Conservation (phyloP, 2,329 filamentous ascomycete species). For the Aspergillus piperis region DNA sequence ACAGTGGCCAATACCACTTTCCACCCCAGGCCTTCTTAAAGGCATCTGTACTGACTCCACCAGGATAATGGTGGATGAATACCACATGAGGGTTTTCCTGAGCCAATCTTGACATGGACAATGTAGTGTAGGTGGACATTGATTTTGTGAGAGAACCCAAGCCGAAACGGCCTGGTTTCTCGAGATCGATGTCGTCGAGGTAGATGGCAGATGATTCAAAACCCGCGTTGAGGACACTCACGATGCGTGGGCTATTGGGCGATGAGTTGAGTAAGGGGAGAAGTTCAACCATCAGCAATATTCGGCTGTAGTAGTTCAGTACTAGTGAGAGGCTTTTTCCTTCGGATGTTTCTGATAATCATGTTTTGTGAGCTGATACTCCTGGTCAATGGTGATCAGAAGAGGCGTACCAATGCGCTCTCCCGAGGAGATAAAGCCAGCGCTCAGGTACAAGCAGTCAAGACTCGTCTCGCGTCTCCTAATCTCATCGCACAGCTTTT, state of each 20-base stretch:
- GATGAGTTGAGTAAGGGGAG: neutral
- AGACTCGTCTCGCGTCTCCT: neutral
- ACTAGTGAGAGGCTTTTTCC: neutral
- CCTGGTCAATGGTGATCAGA: neutral
- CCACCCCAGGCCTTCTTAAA: slow-evolving; percentile 8
- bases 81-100: neutral
- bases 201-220: neutral
- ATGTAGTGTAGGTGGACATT: neutral
- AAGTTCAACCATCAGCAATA: neutral
- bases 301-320: neutral
- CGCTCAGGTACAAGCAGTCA: neutral
- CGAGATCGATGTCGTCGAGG: slow-evolving; percentile 2
- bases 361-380: neutral
- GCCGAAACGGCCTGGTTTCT: neutral
- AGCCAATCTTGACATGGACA: neutral
- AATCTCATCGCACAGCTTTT: neutral
- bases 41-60: neutral
- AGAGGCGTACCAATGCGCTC: slow-evolving; percentile 1
- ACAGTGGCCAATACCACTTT: neutral
- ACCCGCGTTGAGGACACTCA: neutral
- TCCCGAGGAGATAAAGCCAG: neutral
- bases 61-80: slow-evolving; percentile 7
- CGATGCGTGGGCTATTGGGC: neutral
- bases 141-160: neutral
- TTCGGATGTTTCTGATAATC: neutral